These are phyloP conservation scores for Benincasa hispida DNA, from an alignment of 306 rosid species.

Conservation along the genomic window DNA sequence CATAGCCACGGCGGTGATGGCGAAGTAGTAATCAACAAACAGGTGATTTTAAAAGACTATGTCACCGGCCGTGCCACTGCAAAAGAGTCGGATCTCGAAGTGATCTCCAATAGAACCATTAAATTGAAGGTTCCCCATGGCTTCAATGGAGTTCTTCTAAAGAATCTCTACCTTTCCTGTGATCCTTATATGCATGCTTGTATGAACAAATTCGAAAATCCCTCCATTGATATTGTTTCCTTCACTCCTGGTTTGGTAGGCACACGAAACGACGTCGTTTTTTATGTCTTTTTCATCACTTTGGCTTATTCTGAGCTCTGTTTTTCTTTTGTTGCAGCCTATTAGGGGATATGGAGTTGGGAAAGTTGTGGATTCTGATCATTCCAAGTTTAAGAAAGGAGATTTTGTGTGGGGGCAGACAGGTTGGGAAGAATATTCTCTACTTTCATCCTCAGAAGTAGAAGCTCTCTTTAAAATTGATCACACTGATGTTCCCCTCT, in stretches of 20 bases:
- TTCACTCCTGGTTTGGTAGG: conserved; percentile 32
- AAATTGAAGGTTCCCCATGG: conserved; percentile 20
- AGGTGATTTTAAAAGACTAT: conserved; percentile 19
- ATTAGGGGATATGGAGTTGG: conserved; percentile 20
- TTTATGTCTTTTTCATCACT: neutral
- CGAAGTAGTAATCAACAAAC: conserved; percentile 23
- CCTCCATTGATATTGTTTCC: neutral
- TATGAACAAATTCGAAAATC: conserved; percentile 11
- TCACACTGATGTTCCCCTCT: conserved; percentile 21
- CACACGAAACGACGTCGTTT: neutral
- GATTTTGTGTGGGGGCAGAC: conserved; percentile 19
- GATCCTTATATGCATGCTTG: conserved; percentile 44
- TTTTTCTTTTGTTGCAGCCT: conserved; percentile 9
- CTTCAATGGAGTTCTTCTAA: conserved; percentile 33
- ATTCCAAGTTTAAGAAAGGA: conserved; percentile 18
- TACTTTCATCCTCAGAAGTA: neutral
- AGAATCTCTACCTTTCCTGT: conserved; percentile 50
- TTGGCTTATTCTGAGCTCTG: neutral
- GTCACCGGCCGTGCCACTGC: conserved; percentile 27
- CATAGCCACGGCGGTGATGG: neutral
- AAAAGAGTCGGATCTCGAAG: conserved; percentile 25
- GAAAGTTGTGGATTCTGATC: conserved; percentile 20
- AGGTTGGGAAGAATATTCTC: conserved; percentile 22
- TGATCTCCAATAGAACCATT: conserved; percentile 11
- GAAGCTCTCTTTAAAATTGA: conserved; percentile 10